Conservation (phyloP, 768 basidiomycete genomes). For the Lentinula detonsa region DNA sequence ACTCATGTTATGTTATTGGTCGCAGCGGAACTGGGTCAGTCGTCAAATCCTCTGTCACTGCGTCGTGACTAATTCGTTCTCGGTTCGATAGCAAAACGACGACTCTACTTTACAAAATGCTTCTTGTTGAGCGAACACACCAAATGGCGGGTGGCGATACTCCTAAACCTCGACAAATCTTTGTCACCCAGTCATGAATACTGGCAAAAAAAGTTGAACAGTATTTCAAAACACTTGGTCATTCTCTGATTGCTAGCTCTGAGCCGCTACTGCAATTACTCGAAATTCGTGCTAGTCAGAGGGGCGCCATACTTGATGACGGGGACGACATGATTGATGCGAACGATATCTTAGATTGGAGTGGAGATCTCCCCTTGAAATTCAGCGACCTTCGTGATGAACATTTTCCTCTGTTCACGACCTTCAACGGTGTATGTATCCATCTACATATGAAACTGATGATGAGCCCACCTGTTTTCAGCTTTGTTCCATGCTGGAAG, state of each 20-base stretch:
- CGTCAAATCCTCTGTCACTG: not conserved
- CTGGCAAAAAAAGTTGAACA: constrained; percentile 68
- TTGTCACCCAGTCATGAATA: constrained; percentile 64
- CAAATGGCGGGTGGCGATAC: constrained; percentile 26
- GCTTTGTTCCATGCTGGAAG: constrained; percentile 46
- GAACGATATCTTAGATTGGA: constrained; percentile 37
- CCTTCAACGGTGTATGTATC: constrained; percentile 51
- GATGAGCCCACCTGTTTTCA: constrained; percentile 12
- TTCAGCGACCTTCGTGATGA: constrained; percentile 52
- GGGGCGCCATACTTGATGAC: constrained; percentile 8
- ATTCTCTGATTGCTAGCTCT: constrained; percentile 32
- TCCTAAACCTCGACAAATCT: constrained; percentile 57
- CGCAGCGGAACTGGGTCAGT: constrained; percentile 70
- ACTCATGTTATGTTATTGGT: constrained; percentile 63
- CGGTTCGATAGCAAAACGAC: constrained; percentile 57
- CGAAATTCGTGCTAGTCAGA: constrained; percentile 15
- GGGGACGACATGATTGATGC: constrained; percentile 25
- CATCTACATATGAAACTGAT: not conserved
- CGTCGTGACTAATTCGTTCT: not conserved
- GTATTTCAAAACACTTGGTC: constrained; percentile 48
- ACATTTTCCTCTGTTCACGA: constrained; percentile 68
- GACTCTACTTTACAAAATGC: constrained; percentile 73
- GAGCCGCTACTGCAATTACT: constrained; percentile 33
- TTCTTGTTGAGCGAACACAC: constrained; percentile 57
- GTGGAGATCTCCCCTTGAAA: constrained; percentile 38